Evolutionary conservation across 2,329 filamentous ascomycete genomes (phyloP).

Genomic region (Neofusicoccum cordaticola): DNA sequence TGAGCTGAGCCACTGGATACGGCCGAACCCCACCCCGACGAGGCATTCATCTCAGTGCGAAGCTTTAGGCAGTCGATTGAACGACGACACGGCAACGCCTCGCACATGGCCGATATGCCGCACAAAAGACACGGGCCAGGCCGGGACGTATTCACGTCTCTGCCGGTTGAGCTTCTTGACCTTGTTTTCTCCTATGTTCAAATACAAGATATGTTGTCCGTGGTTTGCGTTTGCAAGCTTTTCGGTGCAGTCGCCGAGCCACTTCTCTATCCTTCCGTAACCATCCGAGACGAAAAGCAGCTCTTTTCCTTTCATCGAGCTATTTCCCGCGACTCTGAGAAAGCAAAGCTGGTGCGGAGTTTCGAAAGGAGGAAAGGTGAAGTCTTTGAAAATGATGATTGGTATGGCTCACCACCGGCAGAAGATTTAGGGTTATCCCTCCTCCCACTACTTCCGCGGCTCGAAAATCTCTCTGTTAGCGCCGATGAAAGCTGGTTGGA

Average conservation of each 20-base stretch:
- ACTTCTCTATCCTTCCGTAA: neutral
- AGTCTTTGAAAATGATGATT: too few species aligned
- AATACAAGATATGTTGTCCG: neutral
- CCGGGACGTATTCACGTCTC: neutral
- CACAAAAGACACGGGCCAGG: too few species aligned
- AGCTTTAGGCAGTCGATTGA: too few species aligned
- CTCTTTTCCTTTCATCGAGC: neutral
- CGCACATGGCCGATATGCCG: too few species aligned
- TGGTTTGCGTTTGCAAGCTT: neutral
- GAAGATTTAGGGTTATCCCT: neutral
- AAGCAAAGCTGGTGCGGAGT: neutral
- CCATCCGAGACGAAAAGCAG: neutral
- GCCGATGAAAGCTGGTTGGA: too few species aligned
- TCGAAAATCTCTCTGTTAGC: neutral
- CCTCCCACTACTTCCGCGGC: neutral
- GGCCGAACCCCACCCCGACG: too few species aligned
- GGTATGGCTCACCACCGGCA: too few species aligned
- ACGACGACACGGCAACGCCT: too few species aligned
- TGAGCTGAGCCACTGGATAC: too few species aligned
- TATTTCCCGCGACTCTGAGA: neutral
- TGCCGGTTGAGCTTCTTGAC: neutral
- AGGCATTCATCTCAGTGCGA: too few species aligned
- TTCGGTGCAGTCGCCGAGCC: neutral
- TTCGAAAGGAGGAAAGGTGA: too few species aligned
- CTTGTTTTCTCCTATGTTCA: neutral